A percentile compares a stretch with the other conserved stretches of the same genome.
phyloP scores from a whole-genome alignment of 2,329 filamentous ascomycete genomes.

The Ceratocystis huliohia region DNA sequence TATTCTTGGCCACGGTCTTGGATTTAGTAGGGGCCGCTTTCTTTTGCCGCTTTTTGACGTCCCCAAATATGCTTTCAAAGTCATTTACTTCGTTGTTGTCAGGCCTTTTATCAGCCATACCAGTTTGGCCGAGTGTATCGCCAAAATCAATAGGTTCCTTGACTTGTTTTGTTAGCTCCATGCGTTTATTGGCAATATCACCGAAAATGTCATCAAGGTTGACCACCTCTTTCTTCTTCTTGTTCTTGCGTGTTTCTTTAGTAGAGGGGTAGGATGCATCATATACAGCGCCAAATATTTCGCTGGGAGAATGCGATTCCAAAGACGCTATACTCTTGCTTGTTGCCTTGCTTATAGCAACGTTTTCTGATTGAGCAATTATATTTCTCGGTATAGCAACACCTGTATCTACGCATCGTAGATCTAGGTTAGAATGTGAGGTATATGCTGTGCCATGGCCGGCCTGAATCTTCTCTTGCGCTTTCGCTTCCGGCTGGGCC shows the following conservation, averaged over 20 bases:
- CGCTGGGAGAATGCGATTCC: not conserved
- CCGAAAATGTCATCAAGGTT: slow-evolving; percentile 14
- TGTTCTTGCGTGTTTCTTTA: not conserved
- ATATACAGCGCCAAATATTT: not conserved
- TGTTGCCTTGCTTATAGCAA: not conserved
- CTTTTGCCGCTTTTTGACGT: not conserved
- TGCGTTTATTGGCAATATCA: not conserved
- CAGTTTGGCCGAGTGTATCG: not conserved
- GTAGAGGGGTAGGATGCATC: not conserved
- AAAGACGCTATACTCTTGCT: not conserved
- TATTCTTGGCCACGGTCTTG: not conserved
- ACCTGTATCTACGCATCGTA: not conserved
- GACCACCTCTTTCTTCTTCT: not conserved
- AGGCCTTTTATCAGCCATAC: not conserved
- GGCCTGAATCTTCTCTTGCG: not conserved
- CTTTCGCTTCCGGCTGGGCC: not conserved
- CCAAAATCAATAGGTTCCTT: not conserved
- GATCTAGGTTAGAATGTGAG: not conserved
- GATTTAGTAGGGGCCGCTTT: not conserved
- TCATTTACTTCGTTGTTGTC: not conserved
- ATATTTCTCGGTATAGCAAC: not conserved
- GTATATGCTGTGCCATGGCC: too few relatives aligned
- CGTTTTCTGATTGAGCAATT: not conserved
- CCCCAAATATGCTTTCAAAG: slow-evolving; percentile 9
- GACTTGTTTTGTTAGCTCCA: not conserved